Conservation (phyloP, 306 rosid genomes). For the Cicer bijugum region DNA sequence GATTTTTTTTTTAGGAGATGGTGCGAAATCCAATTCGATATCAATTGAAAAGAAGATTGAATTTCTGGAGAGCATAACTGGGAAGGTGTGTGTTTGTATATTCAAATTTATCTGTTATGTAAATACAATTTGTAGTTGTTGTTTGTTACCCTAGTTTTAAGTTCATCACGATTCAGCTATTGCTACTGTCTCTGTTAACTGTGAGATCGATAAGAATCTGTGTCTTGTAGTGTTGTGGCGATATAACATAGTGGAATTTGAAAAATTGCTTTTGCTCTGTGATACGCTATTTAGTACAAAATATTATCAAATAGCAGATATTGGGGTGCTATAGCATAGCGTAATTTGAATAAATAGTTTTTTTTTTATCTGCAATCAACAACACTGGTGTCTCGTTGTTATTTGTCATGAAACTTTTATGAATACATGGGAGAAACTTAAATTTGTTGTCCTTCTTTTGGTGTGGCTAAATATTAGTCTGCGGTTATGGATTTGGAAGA, state of each 20-base stretch:
- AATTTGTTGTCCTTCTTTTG: neutral
- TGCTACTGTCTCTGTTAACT: neutral
- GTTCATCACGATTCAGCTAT: neutral
- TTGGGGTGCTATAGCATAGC: too few relatives aligned
- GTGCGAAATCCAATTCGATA: constrained; percentile 56
- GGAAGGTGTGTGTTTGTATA: constrained; percentile 55
- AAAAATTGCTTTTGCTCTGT: too few relatives aligned
- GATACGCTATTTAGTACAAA: too few relatives aligned
- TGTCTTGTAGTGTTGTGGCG: neutral
- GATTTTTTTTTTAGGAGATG: constrained; percentile 50
- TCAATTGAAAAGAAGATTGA: constrained; percentile 88
- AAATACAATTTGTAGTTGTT: constrained; percentile 1
- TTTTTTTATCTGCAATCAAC: too few relatives aligned
- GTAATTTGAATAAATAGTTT: too few relatives aligned
- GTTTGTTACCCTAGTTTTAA: neutral
- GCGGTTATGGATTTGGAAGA: neutral
- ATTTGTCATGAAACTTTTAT: constrained; percentile 30
- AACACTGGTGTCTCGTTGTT: neutral
- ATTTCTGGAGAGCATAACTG: constrained; percentile 73
- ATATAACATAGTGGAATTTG: too few relatives aligned
- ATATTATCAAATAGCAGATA: too few relatives aligned
- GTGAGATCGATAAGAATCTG: neutral
- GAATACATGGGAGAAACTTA: constrained; percentile 11
- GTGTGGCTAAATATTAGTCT: constrained; percentile 1
- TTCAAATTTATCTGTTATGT: constrained; percentile 12